These are phyloP conservation scores for Tetrapisispora namnaoensis DNA, from an alignment of 805 yeast species.

Conservation along the genomic window DNA sequence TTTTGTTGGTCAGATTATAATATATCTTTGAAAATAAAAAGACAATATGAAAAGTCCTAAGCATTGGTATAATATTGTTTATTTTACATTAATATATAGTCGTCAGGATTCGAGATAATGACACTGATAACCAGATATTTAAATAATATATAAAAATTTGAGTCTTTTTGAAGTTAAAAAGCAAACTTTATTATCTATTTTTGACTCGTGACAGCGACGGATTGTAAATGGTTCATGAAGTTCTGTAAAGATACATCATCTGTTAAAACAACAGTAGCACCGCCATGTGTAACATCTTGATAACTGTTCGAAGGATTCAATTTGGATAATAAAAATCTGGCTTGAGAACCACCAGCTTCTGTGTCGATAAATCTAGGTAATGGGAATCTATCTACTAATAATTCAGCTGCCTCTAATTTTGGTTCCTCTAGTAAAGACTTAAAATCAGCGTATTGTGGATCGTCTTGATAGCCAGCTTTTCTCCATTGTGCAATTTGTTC, in stretches of 20 bases:
- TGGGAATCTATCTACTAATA: conserved; percentile 91
- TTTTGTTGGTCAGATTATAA: not conserved
- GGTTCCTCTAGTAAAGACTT: conserved; percentile 82
- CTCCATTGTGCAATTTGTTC: conserved; percentile 94
- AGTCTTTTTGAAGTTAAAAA: not conserved
- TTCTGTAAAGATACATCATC: conserved; percentile 94
- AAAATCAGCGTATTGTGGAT: conserved; percentile 81
- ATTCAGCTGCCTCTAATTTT: conserved; percentile 81
- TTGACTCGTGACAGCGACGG: conserved; percentile 54
- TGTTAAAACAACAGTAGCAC: conserved; percentile 77
- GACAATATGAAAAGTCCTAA: not conserved
- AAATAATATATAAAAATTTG: not conserved
- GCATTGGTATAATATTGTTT: not conserved
- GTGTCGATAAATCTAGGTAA: conserved; percentile 95
- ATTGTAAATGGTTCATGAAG: conserved; percentile 89
- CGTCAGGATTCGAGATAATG: not conserved
- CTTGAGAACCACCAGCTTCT: conserved; percentile 98
- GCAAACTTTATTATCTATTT: not conserved
- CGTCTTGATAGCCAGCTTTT: conserved; percentile 87
- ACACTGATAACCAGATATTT: not conserved
- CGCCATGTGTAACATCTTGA: conserved; percentile 41
- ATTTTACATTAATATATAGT: not conserved
- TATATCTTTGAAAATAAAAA: too few species aligned
- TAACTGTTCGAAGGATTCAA: conserved; percentile 88
- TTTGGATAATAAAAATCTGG: conserved; percentile 89